Evolutionary conservation across 2,329 filamentous ascomycete genomes (phyloP), one percentile per base, ranked within the genome.

Genomic region (Fusarium sp.): DNA sequence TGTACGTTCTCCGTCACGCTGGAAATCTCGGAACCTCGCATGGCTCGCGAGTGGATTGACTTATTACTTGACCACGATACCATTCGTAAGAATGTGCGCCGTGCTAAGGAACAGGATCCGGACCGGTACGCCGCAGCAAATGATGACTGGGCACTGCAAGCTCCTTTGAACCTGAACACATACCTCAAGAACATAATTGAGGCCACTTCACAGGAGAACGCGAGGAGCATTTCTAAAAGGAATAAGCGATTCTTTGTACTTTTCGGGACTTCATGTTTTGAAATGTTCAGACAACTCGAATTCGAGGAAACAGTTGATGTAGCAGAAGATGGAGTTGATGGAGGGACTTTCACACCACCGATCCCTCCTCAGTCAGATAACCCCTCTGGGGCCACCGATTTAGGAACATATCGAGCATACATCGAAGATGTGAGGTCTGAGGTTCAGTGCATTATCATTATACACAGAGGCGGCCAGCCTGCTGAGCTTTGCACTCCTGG

Each of bases 221-320:
- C 77, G 0, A 80, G 85, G 48, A 86, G 80, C 55, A 88, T 90
- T 39, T 87, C 87, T 5, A 86, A 86, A 59, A 80, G 87, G 4
- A 90, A 90, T 72, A 89, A 89, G 76, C 84, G 85, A 19, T 90
- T 89, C 60, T 80, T 80, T 31, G 84, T 89, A 4, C 81, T 88
- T 11, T 89, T 90, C 63, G 86, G 87, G 1, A 81, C 82, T 9
- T 83, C 85, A 8, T 86, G 86, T 56, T 84, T 85, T 49, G 76
- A 79, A 27, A 81, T 90, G 18, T 87, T 89, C 72, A 79, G 79
- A 19, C 82, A 82, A 18, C 79, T 90, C 9, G 86, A 85, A 16
- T 89, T 89, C 49, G 72, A 78, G 5, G 85, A 87, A 73, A 77
- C 80, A 6, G 60, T 78, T 4, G 74, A 83, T 10, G 78, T 82